Base-by-base conservation (phyloP, 2,329 filamentous ascomycete species). In the Fusarium sp. region DNA sequence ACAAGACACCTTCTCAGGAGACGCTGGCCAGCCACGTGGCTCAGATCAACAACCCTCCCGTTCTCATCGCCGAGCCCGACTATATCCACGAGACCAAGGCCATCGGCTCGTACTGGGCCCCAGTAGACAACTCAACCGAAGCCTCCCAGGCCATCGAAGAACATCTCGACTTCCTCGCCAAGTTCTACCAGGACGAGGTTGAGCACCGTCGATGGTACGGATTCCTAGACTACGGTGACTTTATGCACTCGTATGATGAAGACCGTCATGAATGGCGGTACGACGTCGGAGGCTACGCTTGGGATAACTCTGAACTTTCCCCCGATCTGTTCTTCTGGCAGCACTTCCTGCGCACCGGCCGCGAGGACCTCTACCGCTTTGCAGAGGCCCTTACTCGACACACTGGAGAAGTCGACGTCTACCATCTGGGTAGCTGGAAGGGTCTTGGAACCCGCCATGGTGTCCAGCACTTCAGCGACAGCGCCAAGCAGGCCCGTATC, bases 221-320 rank as follows among this genome's bases (percentile, higher is more conserved):
- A 0, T 88, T 88, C 74, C 81, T 81, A 70, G 84, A 88, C 56
- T 78, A 86, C 49, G 86, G 86, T 2, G 86, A 88, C 61, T 78
- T 88, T 36, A 84, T 85, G 77, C 86, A 88, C 64, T 83, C 84
- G 0, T 88, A 88, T 57, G 85, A 88, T 46, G 61, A 70, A 0
- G 80, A 87, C 67, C 76, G 85, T 5, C 85, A 88, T 59, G 77
- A 77, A 1, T 88, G 86, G 86, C 79, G 84, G 1, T 88, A 88
- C 52, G 86, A 88, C 41, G 71, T 88, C 15, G 86, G 86, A 4
- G 86, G 86, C 0, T 88, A 84, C 54, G 85, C 84, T 0, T 88
- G 86, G 86, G 85, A 88, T 44, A 88, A 88, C 66, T 85, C 82
- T 0, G 85, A 88, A 68, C 76, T 88, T 0, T 88, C 85, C 0